These are phyloP conservation scores for Benincasa hispida DNA, from an alignment of 306 rosid genomes.

Conservation along the genomic window DNA sequence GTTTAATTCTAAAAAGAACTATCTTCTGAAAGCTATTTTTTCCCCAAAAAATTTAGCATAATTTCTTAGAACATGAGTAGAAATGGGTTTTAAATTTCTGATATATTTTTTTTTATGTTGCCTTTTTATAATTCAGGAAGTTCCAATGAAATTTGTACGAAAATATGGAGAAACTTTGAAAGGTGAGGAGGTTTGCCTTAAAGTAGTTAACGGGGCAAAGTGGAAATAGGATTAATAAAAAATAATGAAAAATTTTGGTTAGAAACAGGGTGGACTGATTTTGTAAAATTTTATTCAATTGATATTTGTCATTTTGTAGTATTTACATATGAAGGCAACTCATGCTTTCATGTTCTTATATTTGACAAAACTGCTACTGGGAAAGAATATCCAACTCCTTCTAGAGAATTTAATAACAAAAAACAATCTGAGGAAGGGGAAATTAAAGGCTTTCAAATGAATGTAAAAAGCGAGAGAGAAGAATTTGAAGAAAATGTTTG, in stretches of 20 bases:
- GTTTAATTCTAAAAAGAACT: too few species aligned
- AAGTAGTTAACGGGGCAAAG: constrained; percentile 3
- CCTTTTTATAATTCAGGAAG: neutral
- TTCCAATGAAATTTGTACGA: neutral
- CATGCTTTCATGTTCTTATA: constrained; percentile 11
- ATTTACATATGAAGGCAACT: constrained; percentile 15
- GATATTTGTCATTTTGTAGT: neutral
- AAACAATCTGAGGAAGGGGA: neutral
- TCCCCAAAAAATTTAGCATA: too few species aligned
- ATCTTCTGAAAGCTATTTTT: too few species aligned
- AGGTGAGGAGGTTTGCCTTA: neutral
- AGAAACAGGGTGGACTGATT: constrained; percentile 15
- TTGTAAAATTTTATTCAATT: neutral
- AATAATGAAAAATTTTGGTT: constrained; percentile 2
- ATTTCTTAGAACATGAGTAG: too few species aligned
- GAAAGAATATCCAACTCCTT: constrained; percentile 12
- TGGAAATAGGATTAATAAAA: constrained; percentile 8
- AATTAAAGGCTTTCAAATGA: too few species aligned
- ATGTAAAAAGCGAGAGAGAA: neutral
- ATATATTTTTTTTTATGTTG: too few species aligned
- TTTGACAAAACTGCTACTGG: constrained; percentile 13
- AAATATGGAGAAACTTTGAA: neutral
- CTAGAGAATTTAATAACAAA: neutral
- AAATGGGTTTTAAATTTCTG: too few species aligned
- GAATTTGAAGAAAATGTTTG: neutral